phyloP scores from a whole-genome alignment of 2,329 filamentous ascomycete genomes.

The Mycocentrospora acerina region DNA sequence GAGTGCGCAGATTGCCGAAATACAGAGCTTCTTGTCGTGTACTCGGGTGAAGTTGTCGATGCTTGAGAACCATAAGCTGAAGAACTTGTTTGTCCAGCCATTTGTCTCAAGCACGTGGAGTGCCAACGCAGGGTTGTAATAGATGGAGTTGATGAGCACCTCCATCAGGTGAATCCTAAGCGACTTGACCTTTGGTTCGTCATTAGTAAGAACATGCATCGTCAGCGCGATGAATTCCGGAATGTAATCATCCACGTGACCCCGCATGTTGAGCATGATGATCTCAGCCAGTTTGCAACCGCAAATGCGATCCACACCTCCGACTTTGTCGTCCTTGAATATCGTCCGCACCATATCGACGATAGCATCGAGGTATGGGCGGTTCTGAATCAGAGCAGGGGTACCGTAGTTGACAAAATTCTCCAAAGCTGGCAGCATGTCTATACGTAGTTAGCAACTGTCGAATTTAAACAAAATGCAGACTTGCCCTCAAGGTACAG shows the following conservation, averaged over 20 bases:
- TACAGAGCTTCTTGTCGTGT: conserved; percentile 98
- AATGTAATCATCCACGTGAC: conserved; percentile 83
- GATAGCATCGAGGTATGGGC: conserved; percentile 81
- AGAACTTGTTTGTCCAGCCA: conserved; percentile 98
- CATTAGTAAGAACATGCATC: conserved; percentile 75
- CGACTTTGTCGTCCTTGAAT: conserved; percentile 88
- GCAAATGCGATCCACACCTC: conserved; percentile 91
- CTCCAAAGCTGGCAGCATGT: conserved; percentile 96
- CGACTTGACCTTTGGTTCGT: conserved; percentile 84
- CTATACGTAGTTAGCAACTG: conserved; percentile 42
- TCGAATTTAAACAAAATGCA: not conserved
- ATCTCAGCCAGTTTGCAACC: conserved; percentile 97
- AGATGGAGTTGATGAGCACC: conserved; percentile 96
- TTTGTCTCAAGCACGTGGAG: conserved; percentile 87
- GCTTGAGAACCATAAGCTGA: conserved; percentile 95
- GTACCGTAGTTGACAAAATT: conserved; percentile 97
- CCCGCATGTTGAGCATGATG: conserved; percentile 92
- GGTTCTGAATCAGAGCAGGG: conserved; percentile 76
- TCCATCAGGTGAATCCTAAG: conserved; percentile 97
- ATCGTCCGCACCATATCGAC: conserved; percentile 95
- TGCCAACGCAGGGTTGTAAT: conserved; percentile 89
- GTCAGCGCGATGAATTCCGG: conserved; percentile 86
- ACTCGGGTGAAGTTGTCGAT: conserved; percentile 92
- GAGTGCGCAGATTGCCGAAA: conserved; percentile 86
- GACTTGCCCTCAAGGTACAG: conserved; percentile 76